Base-by-base conservation (phyloP, 2,329 filamentous ascomycete genomes). In the Aspergillus uvarum region DNA sequence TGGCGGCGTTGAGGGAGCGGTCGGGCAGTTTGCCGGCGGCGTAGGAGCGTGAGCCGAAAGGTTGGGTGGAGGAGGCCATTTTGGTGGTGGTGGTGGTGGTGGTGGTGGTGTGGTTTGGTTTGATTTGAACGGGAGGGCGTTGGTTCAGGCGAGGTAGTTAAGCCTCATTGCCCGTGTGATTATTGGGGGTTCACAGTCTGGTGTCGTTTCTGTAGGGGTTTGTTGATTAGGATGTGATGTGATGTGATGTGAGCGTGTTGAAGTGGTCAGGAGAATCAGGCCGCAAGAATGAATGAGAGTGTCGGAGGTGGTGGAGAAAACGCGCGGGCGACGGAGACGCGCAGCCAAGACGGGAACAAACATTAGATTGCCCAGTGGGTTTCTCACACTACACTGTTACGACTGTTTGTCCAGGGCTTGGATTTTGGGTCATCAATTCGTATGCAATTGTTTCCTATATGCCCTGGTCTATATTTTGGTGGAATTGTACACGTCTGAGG, bases 41-140 rank as follows among this genome's bases (percentile, higher is more conserved):
- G 66, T 80, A 81, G 65, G 80, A 79, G 66, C 84, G 82, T 54
- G 82, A 78, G 56, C 81, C 81, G 70, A 86, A 86, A 53, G 81
- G 77, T 68, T 83, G 82, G 58, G 82, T 80, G 56, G 78, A 75
- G 63, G 80, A 81, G 71, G 83, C 82, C 83, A 84, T 83, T 67
- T 44, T 32, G 55, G 35, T 54, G 35, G 19, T n/a, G 56, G 31
- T 24, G 31, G 48, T 47, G 29, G 31, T 12, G 49, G 29, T 21
- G 48, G 50, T 21, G 38, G 35, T 26, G 58, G n/a, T 32, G 14
- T 26, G 59, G 29, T 19, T 19, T 47, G 42, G 35, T 19, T 19
- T 44, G 38, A 4, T 35, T 19, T 44, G 38, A 4, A 12, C 32
- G 32, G 32, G 14, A 12, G 38, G 38, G 38, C 38, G 12, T 44